Conservation (phyloP, 208 protist genomes). For the Herpetomonas tarakana region DNA sequence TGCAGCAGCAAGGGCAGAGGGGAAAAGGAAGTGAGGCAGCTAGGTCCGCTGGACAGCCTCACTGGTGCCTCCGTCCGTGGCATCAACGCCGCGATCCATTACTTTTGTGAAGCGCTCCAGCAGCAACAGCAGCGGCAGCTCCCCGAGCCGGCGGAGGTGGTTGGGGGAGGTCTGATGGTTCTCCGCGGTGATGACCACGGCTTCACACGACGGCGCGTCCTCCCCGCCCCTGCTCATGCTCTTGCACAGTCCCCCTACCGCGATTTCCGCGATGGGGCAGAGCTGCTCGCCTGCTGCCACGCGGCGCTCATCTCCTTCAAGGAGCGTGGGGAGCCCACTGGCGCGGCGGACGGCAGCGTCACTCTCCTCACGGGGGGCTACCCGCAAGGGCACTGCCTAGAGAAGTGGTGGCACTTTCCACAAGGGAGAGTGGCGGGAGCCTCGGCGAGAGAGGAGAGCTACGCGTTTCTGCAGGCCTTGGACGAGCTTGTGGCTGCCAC, state of each 20-base stretch:
- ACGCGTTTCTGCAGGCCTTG: background rate
- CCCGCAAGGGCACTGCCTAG: slow-evolving; percentile 2
- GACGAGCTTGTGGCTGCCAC: background rate
- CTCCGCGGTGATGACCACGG: slow-evolving; percentile 28
- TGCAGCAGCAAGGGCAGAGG: too few species aligned
- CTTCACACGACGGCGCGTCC: slow-evolving; percentile 10
- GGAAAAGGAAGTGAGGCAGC: too few species aligned
- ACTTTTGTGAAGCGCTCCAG: background rate
- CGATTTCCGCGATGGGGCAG: background rate
- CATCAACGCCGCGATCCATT: background rate
- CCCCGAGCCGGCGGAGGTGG: too few species aligned
- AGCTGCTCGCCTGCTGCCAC: background rate
- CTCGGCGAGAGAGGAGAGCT: too few species aligned
- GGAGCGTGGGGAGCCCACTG: too few species aligned
- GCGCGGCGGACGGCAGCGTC: too few species aligned
- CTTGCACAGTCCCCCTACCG: background rate
- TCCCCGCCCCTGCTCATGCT: background rate
- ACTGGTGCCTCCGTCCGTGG: background rate
- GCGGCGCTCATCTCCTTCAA: background rate
- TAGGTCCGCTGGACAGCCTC: background rate
- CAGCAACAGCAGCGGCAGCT: too few species aligned
- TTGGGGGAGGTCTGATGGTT: slow-evolving; percentile 17
- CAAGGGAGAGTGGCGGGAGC: too few species aligned
- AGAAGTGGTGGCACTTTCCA: background rate
- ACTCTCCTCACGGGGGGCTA: background rate